Percentiles rank a stretch among this genome's conserved stretches.
These are phyloP conservation scores for Diaporthe citriasiana DNA, from an alignment of 2,329 filamentous ascomycete genomes.

Conservation along the genomic window DNA sequence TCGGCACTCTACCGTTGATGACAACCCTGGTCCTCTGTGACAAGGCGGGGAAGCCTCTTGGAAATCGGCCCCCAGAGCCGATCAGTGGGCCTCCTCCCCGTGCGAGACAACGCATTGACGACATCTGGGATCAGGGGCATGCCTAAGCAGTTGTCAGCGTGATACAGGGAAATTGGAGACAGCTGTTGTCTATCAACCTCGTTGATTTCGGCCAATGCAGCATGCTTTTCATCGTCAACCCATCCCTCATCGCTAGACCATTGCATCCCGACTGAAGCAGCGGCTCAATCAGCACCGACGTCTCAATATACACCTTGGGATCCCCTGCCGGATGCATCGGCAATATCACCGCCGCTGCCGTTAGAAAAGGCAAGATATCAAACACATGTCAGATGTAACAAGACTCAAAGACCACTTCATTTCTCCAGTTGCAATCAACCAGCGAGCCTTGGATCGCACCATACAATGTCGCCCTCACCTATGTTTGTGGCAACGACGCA, in stretches of 20 bases:
- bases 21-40: neutral
- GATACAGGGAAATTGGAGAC: neutral
- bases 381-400: neutral
- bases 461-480: conserved; percentile 59
- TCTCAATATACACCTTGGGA: neutral
- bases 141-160: neutral
- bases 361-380: no score
- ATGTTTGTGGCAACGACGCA: conserved; percentile 68
- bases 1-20: neutral
- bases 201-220: neutral
- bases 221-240: neutral
- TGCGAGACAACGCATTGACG: neutral
- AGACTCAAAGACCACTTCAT: neutral
- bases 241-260: neutral
- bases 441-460: neutral
- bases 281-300: neutral
- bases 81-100: conserved; percentile 5
- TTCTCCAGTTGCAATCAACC: neutral
- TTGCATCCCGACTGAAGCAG: neutral
- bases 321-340: neutral
- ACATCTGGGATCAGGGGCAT: conserved; percentile 13
- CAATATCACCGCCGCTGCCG: neutral
- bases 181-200: neutral
- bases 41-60: conserved; percentile 14
- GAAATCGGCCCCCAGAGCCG: neutral